Percentiles rank a stretch among this genome's conserved stretches.
phyloP scores from a whole-genome alignment of 225 moss, liverwort and hornwort genomes.

The Polytrichum formosum region DNA sequence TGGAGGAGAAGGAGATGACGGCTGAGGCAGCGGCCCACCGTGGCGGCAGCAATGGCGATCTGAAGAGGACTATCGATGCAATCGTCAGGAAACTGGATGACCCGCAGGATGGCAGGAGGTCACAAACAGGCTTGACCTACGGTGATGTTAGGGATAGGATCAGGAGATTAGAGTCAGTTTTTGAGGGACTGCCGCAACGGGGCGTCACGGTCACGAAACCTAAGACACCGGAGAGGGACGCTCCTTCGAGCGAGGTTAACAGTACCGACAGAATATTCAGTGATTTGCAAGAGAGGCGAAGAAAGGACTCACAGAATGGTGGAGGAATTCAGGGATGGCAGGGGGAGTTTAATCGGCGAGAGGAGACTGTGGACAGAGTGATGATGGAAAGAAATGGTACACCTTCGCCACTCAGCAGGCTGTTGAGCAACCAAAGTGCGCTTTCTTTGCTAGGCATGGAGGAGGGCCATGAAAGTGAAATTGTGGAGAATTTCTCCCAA shows the following conservation, averaged over 20 bases:
- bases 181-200: constrained; percentile 20
- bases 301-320: constrained; percentile 12
- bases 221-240: constrained; percentile 5
- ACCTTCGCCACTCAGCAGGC: constrained; percentile 45
- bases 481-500: constrained; percentile 25
- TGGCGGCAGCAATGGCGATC: constrained; percentile 10
- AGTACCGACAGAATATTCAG: constrained; percentile 32
- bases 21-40: constrained; percentile 1
- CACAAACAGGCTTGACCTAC: background rate
- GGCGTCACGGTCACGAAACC: constrained; percentile 6
- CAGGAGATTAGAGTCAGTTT: constrained; percentile 23
- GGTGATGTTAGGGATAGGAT: constrained; percentile 29
- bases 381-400: constrained; percentile 35
- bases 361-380: constrained; percentile 37
- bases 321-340: constrained; percentile 32
- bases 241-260: constrained; percentile 3
- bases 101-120: constrained; percentile 11
- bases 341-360: constrained; percentile 30
- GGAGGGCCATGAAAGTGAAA: constrained; percentile 21
- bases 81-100: constrained; percentile 12
- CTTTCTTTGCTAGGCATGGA: constrained; percentile 19
- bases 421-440: constrained; percentile 31
- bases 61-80: constrained; percentile 5
- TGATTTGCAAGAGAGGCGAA: constrained; percentile 33
- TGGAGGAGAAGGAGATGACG: constrained; percentile 24